A percentile compares a stretch with the other conserved stretches of the same genome.
These are phyloP conservation scores for Lepraria neglecta DNA, from an alignment of 495 filamentous ascomycete genomes.

Conservation along the genomic window DNA sequence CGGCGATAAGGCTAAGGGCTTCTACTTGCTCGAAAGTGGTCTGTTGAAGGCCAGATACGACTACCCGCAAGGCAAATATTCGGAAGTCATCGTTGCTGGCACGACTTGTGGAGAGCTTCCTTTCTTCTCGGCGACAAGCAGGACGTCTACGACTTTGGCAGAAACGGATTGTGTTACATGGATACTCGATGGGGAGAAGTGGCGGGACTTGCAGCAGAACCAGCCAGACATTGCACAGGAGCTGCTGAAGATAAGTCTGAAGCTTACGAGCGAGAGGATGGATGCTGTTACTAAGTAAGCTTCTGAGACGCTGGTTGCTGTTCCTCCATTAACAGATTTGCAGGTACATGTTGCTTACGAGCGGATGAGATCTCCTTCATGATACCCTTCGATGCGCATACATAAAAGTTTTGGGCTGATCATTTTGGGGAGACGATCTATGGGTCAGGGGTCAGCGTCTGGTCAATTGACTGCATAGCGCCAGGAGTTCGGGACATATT, in stretches of 20 bases:
- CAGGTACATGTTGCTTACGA: conserved; percentile 29
- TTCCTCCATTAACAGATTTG: neutral
- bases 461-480: conserved; percentile 20
- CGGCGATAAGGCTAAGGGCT: conserved; percentile 64
- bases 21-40: conserved; percentile 87
- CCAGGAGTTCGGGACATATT: neutral
- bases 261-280: conserved; percentile 86
- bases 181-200: conserved; percentile 63
- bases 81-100: conserved; percentile 87
- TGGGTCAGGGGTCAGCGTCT: neutral
- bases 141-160: conserved; percentile 78
- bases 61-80: conserved; percentile 78
- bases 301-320: neutral
- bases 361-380: conserved; percentile 18
- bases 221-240: conserved; percentile 75
- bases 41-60: conserved; percentile 86
- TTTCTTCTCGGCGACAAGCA: conserved; percentile 83
- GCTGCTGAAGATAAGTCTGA: conserved; percentile 74
- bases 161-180: conserved; percentile 79
- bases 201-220: conserved; percentile 60
- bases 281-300: conserved; percentile 75
- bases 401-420: neutral
- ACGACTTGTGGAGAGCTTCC: conserved; percentile 94
- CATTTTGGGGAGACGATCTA: neutral
- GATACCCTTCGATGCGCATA: conserved; percentile 5